Base-by-base conservation (phyloP, 305 asterid species). In the Fraxinus latifolia region DNA sequence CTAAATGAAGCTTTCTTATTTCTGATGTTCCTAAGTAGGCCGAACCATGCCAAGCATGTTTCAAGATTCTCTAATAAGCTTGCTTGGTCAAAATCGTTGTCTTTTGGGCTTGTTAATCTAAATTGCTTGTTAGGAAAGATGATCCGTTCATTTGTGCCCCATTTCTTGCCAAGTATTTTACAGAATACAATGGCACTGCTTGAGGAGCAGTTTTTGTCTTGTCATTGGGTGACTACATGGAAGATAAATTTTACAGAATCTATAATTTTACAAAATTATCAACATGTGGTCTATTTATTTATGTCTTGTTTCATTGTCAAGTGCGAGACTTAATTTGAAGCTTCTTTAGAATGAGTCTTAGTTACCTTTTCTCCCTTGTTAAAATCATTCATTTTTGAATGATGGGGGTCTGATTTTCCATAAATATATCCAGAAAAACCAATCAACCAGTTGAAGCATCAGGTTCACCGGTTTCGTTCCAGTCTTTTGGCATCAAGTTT, bases 101-200 rank as follows among this genome's bases (percentile, higher is more conserved):
- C 42, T 70, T 50, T 67, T 75, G 47, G 80, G 39, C 74, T 74
- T 76, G 33, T 67, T 76, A 27, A 62, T 79, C 44, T 73, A 32
- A 74, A 55, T 53, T 78, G 67, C 19, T 83, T 70, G 15, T 62
- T 58, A 82, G 47, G 34, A 55, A 77, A 81, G 82, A 81, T 80
- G 78, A 71, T 67, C 60, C 53, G 74, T 50, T 44, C 21, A 77
- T 14, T 71, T 79, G 77, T 77, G 19, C 78, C 76, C 79, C 70
- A 58, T 84, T 19, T 80, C 62, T 31, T 33, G 79, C 32, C 36
- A 76, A 25, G 78, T 65, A 47, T 60, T 74, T 60, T 37, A 33
- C 58, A 74, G 79, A 75, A 58, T 39, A 44, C 33, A 78, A 19
- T 79, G 42, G 50, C 12, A 65, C 77, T 77, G 33, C 68, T 15